These are phyloP conservation scores for Moricandia moricandioides DNA, from an alignment of 345 rosid species.

Conservation along the genomic window DNA sequence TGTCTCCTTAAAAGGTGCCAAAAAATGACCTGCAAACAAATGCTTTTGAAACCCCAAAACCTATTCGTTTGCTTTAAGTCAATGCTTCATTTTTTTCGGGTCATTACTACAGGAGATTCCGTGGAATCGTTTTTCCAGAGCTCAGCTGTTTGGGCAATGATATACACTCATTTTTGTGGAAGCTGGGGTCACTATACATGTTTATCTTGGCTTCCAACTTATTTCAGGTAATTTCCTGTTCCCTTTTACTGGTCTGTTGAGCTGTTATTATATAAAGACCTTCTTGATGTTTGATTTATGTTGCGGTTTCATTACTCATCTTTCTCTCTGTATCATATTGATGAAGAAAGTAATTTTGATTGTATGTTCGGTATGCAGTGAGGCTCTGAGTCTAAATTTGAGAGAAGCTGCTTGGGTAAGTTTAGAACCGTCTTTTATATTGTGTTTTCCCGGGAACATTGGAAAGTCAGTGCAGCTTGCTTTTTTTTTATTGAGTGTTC, in stretches of 20 bases:
- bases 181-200: slow-evolving; percentile 96
- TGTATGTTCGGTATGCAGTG: slow-evolving; percentile 50
- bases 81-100: neutral
- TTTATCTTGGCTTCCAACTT: slow-evolving; percentile 94
- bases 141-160: slow-evolving; percentile 89
- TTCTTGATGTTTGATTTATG: slow-evolving; percentile 12
- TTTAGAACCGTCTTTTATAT: neutral
- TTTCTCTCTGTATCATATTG: neutral
- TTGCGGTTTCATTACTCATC: slow-evolving; percentile 15
- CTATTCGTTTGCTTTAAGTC: neutral
- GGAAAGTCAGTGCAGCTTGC: neutral
- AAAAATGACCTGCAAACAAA: slow-evolving; percentile 5
- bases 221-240: slow-evolving; percentile 62
- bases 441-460: neutral
- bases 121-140: slow-evolving; percentile 79
- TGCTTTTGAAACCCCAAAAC: neutral
- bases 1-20: neutral
- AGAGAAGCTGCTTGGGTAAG: slow-evolving; percentile 98
- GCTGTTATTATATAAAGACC: neutral
- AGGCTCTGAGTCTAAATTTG: slow-evolving; percentile 78
- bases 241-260: neutral
- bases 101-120: slow-evolving; percentile 69
- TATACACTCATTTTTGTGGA: slow-evolving; percentile 94
- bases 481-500: neutral
- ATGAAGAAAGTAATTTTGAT: slow-evolving; percentile 12